Percentiles rank a stretch among this genome's conserved stretches.
phyloP scores from a whole-genome alignment of 1,139 yeast genomes.

The Kodamaea ohmeri region DNA sequence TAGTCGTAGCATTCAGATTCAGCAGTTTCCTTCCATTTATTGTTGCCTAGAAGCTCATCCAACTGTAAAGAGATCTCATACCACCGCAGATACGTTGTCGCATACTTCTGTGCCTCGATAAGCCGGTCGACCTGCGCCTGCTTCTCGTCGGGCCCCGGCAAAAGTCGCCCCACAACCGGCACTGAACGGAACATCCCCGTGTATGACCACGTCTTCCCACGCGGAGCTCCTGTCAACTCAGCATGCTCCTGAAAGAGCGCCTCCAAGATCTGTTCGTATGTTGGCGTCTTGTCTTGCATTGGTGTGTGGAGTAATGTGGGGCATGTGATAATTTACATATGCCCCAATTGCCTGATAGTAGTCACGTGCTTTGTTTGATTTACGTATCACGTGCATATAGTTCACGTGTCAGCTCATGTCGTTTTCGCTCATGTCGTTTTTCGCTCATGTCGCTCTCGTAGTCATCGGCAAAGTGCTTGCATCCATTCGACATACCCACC shows the following conservation, averaged over 20 bases:
- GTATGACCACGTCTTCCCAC: slow-evolving; percentile 1
- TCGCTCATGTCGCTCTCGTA: not conserved
- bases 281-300: no score
- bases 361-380: no score
- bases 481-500: slow-evolving; percentile 3
- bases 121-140: slow-evolving; percentile 29
- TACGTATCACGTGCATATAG: no score
- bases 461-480: not conserved
- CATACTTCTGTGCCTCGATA: slow-evolving; percentile 51
- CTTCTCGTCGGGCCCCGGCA: slow-evolving; percentile 30
- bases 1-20: slow-evolving; percentile 71
- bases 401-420: not conserved
- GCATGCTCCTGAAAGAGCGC: slow-evolving; percentile 12
- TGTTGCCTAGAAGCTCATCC: slow-evolving; percentile 62
- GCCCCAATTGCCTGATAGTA: no score
- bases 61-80: slow-evolving; percentile 55
- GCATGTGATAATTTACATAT: not conserved
- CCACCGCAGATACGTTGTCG: slow-evolving; percentile 73
- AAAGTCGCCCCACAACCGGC: slow-evolving; percentile 28
- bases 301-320: no score
- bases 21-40: slow-evolving; percentile 66
- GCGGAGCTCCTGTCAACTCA: slow-evolving; percentile 3
- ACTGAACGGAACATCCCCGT: slow-evolving; percentile 15
- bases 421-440: not conserved
- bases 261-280: slow-evolving; percentile 10